Evolutionary conservation across 495 filamentous ascomycete genomes (phyloP).

Genomic region (Talaromyces trachyspermus): DNA sequence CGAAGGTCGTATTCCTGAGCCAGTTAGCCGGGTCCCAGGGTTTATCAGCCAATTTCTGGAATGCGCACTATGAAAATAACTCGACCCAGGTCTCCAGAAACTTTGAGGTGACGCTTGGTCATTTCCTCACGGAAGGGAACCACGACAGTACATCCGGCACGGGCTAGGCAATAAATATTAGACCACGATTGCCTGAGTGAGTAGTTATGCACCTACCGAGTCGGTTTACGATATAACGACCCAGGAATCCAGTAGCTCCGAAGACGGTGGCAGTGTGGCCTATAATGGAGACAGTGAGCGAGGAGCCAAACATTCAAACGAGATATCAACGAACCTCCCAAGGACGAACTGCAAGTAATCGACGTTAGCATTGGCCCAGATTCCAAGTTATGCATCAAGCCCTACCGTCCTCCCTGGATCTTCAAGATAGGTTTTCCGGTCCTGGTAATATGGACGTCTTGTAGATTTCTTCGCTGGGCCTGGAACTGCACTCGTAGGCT

Average conservation of each 20-base stretch:
- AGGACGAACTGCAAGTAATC: slow-evolving; percentile 54
- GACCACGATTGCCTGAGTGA: slow-evolving; percentile 10
- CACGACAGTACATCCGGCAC: slow-evolving; percentile 86
- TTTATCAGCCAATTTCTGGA: slow-evolving; percentile 8
- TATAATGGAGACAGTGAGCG: no score
- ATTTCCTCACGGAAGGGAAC: slow-evolving; percentile 95
- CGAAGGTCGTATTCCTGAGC: slow-evolving; percentile 84
- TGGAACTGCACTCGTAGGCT: slow-evolving; percentile 30
- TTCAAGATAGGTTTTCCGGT: slow-evolving; percentile 84
- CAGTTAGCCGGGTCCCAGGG: background rate
- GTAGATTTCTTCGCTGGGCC: slow-evolving; percentile 49
- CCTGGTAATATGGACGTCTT: slow-evolving; percentile 76
- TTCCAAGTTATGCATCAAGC: slow-evolving; percentile 6
- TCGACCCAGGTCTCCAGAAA: slow-evolving; percentile 85
- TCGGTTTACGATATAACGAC: slow-evolving; percentile 94
- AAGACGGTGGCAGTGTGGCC: slow-evolving; percentile 97
- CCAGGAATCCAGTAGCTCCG: slow-evolving; percentile 91
- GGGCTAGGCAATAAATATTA: slow-evolving; percentile 50
- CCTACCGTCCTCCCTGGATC: slow-evolving; percentile 75
- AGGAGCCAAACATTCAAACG: no score
- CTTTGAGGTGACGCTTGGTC: slow-evolving; percentile 92
- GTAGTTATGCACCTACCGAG: slow-evolving; percentile 65
- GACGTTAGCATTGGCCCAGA: slow-evolving; percentile 18
- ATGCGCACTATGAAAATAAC: slow-evolving; percentile 69
- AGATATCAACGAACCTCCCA: slow-evolving; percentile 60